phyloP scores from a whole-genome alignment of 805 yeast genomes.

The Clavispora phyllophila region DNA sequence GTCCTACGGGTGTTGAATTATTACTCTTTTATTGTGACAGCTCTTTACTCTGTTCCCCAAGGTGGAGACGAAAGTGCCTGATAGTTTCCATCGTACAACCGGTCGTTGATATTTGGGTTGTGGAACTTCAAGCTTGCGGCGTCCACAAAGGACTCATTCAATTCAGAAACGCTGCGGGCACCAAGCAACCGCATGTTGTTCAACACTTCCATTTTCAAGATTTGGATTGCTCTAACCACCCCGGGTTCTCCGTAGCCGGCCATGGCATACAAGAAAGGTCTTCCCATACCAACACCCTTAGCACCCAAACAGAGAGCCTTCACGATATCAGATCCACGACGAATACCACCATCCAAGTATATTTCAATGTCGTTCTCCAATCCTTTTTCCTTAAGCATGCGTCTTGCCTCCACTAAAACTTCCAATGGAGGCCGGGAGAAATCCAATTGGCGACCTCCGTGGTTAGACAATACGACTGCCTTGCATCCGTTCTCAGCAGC shows the following conservation, averaged over 20 bases:
- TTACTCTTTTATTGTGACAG: not conserved
- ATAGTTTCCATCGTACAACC: constrained; percentile 2
- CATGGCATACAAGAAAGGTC: constrained; percentile 5
- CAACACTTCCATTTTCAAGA: constrained; percentile 2
- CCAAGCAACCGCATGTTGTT: constrained; percentile 6
- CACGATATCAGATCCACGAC: constrained; percentile 6
- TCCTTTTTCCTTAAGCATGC: constrained; percentile 3
- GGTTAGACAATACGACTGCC: constrained; percentile 10
- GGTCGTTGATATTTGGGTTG: constrained; percentile 3
- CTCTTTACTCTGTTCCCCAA: constrained; percentile 1
- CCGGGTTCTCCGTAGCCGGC: constrained; percentile 5
- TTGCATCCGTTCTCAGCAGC: constrained; percentile 3
- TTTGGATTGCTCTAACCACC: constrained; percentile 1
- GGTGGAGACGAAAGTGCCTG: constrained; percentile 1
- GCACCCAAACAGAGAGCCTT: constrained; percentile 5
- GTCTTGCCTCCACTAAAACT: constrained; percentile 2
- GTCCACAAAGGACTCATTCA: constrained; percentile 3
- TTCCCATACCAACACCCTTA: constrained; percentile 4
- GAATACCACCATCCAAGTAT: constrained; percentile 6
- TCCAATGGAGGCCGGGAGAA: constrained; percentile 5
- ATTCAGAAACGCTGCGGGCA: constrained; percentile 1
- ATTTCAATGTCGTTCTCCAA: constrained; percentile 4
- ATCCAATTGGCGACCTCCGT: constrained; percentile 7
- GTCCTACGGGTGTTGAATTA: too few species aligned
- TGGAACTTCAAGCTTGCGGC: constrained; percentile 1